Evolutionary conservation across 371 early-diverging fungal species (phyloP), one percentile per base, ranked within the genome.

Genomic region (Ordospora pajunii): DNA sequence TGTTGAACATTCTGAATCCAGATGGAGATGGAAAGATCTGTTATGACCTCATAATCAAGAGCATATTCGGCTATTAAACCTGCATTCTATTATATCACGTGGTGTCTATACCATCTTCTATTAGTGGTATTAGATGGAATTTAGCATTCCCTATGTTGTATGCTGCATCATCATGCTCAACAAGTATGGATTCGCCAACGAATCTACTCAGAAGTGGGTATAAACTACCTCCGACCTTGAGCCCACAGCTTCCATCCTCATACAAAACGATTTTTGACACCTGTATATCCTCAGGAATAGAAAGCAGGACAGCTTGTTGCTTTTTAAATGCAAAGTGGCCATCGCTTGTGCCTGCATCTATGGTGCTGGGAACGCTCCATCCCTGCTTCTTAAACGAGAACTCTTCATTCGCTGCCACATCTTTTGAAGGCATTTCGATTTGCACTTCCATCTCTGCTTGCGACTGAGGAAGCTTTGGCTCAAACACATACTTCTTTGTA

Each of bases 1-100:
- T 75, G 9, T 9, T 83, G 14, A 63, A 67, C 12, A 43, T 77
- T 5, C 51, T 79, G 4, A 65, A 72, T 43, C 83, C 83, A 0
- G 72, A 77, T 44, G 79, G 78, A 17, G 70, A 80, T 49, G 83
- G 83, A 22, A 74, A 73, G 32, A 48, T 83, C 32, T 68, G 76
- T 12, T 82, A 82, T 44, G 67, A 45, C 2, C 40, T 69, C 8
- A 23, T 75, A 14, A 68, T 75, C 17, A 63, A 68, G 46, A 68
- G 54, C 27, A 32, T 78, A 44, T 74, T 50, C 48, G 51, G 54
- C 19, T 45, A 70, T 37, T 40, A 68, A 49, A 49, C 25, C 0
- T 65, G 25, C 43, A 25, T 65, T 65, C 14, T 65, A 10, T 65
- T 46, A 11, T 54, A 54, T 25, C 19, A 25, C 44, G n/a, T 58